Conservation (phyloP, 108 stramenopile species). For the Schizochytrium sp. region DNA sequence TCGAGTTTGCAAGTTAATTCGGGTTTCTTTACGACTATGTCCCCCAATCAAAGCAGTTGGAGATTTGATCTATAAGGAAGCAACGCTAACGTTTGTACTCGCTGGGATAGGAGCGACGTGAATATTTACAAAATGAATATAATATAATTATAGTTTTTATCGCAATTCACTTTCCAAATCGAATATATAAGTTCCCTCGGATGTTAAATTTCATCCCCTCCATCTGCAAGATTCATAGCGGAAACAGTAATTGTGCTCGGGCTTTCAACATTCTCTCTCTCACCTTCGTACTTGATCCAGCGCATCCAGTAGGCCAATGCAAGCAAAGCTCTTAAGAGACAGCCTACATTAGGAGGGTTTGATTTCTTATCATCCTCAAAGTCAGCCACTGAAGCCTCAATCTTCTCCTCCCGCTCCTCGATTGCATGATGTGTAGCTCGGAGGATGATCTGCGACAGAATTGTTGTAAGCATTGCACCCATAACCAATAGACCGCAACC, state of each 20-base stretch:
- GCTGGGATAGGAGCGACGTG: background rate
- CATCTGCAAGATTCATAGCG: too few relatives aligned
- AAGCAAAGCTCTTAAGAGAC: background rate
- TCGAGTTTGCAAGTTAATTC: background rate
- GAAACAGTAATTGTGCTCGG: too few relatives aligned
- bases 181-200: too few relatives aligned
- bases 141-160: too few relatives aligned
- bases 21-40: background rate
- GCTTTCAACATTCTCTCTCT: too few relatives aligned
- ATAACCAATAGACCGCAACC: constrained; percentile 11
- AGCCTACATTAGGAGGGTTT: background rate
- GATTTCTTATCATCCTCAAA: background rate
- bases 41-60: constrained; percentile 1
- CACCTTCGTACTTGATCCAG: background rate
- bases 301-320: background rate
- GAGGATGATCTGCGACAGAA: background rate
- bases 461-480: background rate
- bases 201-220: too few relatives aligned
- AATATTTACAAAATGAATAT: too few relatives aligned
- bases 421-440: background rate
- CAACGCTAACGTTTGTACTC: background rate
- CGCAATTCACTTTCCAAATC: too few relatives aligned
- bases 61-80: background rate
- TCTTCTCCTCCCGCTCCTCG: background rate
- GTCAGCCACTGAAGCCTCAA: background rate